These are phyloP conservation scores for Gossypium rotundifolium DNA, from an alignment of 345 rosid species.

Conservation along the genomic window DNA sequence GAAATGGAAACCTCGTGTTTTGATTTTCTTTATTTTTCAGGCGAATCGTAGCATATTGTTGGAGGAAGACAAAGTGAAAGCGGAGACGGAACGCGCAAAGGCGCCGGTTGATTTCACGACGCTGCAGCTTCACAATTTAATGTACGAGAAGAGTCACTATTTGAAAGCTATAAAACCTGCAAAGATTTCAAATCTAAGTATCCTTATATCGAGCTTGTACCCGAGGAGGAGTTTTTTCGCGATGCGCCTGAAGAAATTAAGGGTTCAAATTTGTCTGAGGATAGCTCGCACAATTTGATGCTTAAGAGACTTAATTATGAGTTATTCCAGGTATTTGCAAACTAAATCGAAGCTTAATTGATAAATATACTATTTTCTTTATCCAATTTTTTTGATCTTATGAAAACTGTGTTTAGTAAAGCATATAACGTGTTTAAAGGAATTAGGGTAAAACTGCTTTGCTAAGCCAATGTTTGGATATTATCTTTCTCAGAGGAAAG, in stretches of 20 bases:
- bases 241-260: conserved; percentile 70
- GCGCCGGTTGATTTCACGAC: conserved; percentile 77
- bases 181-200: conserved; percentile 78
- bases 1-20: conserved; percentile 18
- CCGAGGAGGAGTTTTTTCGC: conserved; percentile 64
- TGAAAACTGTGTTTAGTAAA: background rate
- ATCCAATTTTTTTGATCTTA: background rate
- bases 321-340: conserved; percentile 63
- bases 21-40: conserved; percentile 23
- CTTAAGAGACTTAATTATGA: conserved; percentile 80
- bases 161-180: conserved; percentile 73
- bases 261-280: conserved; percentile 42
- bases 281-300: conserved; percentile 72
- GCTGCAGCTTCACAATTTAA: conserved; percentile 72
- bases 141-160: conserved; percentile 92
- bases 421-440: background rate
- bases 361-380: background rate
- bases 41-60: conserved; percentile 66
- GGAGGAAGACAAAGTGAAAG: conserved; percentile 69
- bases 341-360: background rate
- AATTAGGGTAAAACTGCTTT: background rate
- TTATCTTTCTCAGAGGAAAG: conserved; percentile 54
- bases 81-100: conserved; percentile 66
- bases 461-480: background rate
- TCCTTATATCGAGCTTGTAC: conserved; percentile 78